Conservation (phyloP, 768 basidiomycete species). For the Panaeolus papilionaceus region DNA sequence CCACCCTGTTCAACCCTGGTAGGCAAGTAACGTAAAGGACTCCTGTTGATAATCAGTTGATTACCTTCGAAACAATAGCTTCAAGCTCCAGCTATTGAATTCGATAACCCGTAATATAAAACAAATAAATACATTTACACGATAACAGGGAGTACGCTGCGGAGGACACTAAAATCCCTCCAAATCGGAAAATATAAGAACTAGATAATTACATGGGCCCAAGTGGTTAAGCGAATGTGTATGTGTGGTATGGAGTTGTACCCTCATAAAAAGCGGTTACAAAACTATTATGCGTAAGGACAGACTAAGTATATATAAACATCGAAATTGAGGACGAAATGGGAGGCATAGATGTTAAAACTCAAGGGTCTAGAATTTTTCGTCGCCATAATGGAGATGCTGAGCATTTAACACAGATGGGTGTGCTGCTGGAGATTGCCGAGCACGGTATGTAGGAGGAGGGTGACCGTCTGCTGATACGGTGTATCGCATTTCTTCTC, state of each 20-base stretch:
- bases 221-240: not conserved
- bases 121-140: too few relatives aligned
- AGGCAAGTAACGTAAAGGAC: too few relatives aligned
- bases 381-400: not conserved
- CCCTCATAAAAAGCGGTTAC: not conserved
- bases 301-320: slow-evolving; percentile 1
- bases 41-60: too few relatives aligned
- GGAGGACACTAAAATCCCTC: too few relatives aligned
- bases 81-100: too few relatives aligned
- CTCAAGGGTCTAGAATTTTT: not conserved
- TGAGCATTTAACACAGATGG: not conserved
- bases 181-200: not conserved
- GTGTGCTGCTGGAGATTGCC: not conserved
- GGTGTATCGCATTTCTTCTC: not conserved
- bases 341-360: not conserved
- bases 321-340: not conserved
- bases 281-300: not conserved
- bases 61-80: too few relatives aligned
- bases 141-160: too few relatives aligned
- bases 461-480: not conserved
- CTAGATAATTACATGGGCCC: not conserved
- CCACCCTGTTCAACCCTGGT: too few relatives aligned
- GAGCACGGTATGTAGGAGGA: not conserved
- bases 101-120: too few relatives aligned
- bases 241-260: not conserved